A percentile compares a stretch with the other conserved stretches of the same genome.
Conservation (phyloP, 305 asterid genomes). For the Rubia peregrina region DNA sequence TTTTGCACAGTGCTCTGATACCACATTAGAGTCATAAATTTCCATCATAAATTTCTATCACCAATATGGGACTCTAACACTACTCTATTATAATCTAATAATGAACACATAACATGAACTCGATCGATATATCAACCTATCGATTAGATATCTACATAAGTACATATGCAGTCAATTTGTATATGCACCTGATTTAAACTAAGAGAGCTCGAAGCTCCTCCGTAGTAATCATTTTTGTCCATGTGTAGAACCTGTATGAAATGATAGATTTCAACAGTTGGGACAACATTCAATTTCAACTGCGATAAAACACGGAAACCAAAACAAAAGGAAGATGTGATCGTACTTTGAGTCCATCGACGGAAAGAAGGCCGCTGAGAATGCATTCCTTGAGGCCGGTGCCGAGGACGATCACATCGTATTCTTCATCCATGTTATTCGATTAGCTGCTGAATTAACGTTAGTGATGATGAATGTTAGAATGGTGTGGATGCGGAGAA, state of each 20-base stretch:
- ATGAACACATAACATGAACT: too few relatives aligned
- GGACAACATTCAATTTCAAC: not conserved
- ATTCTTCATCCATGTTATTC: conserved; percentile 73
- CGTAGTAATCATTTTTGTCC: conserved; percentile 91
- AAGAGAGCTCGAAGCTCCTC: conserved; percentile 82
- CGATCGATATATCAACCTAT: not conserved
- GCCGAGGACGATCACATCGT: conserved; percentile 81
- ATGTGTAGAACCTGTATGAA: conserved; percentile 64
- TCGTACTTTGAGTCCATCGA: conserved; percentile 67
- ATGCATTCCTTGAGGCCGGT: conserved; percentile 92
- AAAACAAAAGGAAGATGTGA: not conserved
- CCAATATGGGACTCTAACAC: too few relatives aligned
- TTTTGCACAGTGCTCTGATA: too few relatives aligned
- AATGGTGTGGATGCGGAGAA: not conserved
- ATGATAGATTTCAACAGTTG: not conserved
- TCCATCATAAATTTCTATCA: too few relatives aligned
- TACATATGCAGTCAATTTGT: too few relatives aligned
- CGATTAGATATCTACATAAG: too few relatives aligned
- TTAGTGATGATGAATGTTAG: not conserved
- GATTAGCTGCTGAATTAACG: not conserved
- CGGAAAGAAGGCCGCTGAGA: conserved; percentile 82
- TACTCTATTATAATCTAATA: too few relatives aligned
- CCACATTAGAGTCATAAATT: too few relatives aligned
- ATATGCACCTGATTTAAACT: conserved; percentile 55
- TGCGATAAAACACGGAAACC: not conserved